Conservation (phyloP, 192 early-diverging fungal species). For the Cetraspora pellucida region DNA sequence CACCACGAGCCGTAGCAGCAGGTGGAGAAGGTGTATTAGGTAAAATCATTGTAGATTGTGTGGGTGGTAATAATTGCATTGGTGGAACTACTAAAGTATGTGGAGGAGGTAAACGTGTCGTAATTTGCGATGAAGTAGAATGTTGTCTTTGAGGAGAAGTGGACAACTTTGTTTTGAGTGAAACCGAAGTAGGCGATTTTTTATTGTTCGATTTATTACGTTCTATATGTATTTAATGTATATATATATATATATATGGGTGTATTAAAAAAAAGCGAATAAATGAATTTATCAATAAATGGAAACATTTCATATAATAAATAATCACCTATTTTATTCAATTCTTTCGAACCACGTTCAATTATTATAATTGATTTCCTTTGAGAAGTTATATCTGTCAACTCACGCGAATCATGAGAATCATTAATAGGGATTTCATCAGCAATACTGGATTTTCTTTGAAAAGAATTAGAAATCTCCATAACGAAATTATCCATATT, state of each 20-base stretch:
- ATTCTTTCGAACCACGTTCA: conserved; percentile 33
- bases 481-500: conserved; percentile 30
- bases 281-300: background rate
- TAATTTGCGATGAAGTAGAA: background rate
- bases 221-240: too few species aligned
- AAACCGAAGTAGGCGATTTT: background rate
- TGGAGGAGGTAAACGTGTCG: conserved; percentile 3
- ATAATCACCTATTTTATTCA: conserved; percentile 16
- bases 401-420: background rate
- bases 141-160: background rate
- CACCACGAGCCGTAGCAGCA: background rate
- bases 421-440: background rate
- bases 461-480: conserved; percentile 12
- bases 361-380: conserved; percentile 27
- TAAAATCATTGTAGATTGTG: background rate
- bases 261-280: background rate
- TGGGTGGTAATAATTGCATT: background rate
- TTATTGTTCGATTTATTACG: background rate
- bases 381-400: background rate
- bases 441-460: background rate
- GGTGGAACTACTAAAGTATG: background rate
- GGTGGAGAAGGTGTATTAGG: background rate
- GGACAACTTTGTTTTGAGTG: conserved; percentile 12
- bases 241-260: too few species aligned
- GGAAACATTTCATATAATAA: too few species aligned